Evolutionary conservation across 2,329 filamentous ascomycete genomes (phyloP).

Genomic region (Annulohypoxylon truncatum): DNA sequence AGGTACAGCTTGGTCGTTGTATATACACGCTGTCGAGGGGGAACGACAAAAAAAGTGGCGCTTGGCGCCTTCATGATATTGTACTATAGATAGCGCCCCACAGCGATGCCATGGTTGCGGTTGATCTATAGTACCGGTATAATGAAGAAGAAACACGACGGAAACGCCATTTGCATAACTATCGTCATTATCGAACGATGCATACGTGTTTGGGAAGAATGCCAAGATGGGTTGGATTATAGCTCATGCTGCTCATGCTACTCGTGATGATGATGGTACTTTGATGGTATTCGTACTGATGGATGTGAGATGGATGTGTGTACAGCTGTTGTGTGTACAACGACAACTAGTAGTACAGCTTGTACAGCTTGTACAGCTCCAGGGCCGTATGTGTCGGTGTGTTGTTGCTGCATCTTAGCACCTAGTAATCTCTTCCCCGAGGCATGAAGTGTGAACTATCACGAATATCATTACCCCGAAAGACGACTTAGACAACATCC

Average conservation of each 20-base stretch:
- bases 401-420: slow-evolving; percentile 19
- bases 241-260: neutral
- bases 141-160: slow-evolving; percentile 40
- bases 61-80: slow-evolving; percentile 38
- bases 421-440: slow-evolving; percentile 18
- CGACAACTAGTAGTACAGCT: neutral
- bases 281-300: neutral
- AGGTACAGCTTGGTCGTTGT: slow-evolving; percentile 27
- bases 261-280: slow-evolving; percentile 8
- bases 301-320: neutral
- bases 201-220: slow-evolving; percentile 28
- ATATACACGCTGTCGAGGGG: slow-evolving; percentile 31
- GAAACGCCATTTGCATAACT: slow-evolving; percentile 29
- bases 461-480: slow-evolving; percentile 34
- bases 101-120: slow-evolving; percentile 25
- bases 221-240: slow-evolving; percentile 24
- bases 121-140: slow-evolving; percentile 37
- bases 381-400: neutral
- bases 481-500: slow-evolving; percentile 3
- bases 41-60: slow-evolving; percentile 19
- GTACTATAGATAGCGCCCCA: slow-evolving; percentile 37
- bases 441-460: slow-evolving; percentile 7
- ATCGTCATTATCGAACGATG: slow-evolving; percentile 39
- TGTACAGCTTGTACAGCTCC: neutral
- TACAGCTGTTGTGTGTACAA: neutral